Evolutionary conservation across 2,329 filamentous ascomycete species (phyloP).

Genomic region (Coniosporium tulheliwenetii): DNA sequence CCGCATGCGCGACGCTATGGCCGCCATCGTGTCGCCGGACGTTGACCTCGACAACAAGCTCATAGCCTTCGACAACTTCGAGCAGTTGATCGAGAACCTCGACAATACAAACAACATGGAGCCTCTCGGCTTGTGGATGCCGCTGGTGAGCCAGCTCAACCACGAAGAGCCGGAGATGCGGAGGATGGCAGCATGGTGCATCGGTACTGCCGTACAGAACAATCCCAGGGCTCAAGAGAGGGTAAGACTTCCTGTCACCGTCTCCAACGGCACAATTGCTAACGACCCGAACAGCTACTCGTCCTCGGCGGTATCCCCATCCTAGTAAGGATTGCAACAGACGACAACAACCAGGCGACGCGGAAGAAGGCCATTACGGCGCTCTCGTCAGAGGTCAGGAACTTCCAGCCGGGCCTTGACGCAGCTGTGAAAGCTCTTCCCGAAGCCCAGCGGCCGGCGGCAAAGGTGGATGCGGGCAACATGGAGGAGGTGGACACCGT

Average conservation of each 20-base stretch:
- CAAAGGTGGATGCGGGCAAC: constrained; percentile 60
- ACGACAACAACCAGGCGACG: constrained; percentile 45
- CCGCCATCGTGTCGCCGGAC: constrained; percentile 49
- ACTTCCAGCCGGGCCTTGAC: constrained; percentile 66
- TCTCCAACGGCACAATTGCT: constrained; percentile 3
- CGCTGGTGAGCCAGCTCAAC: constrained; percentile 54
- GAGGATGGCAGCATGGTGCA: constrained; percentile 82
- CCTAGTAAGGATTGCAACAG: constrained; percentile 49
- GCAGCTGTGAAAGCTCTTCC: constrained; percentile 52
- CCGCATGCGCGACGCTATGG: constrained; percentile 76
- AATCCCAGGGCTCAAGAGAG: constrained; percentile 74
- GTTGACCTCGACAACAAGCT: constrained; percentile 60
- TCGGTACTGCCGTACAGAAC: constrained; percentile 92
- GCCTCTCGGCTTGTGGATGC: constrained; percentile 64
- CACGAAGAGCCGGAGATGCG: constrained; percentile 57
- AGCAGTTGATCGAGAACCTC: constrained; percentile 78
- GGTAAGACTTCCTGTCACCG: constrained; percentile 19
- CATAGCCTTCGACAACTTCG: constrained; percentile 84
- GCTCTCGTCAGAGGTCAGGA: constrained; percentile 70
- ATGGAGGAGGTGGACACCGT: constrained; percentile 66
- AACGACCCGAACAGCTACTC: constrained; percentile 25
- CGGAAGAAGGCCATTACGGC: constrained; percentile 82
- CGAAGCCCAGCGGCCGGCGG: constrained; percentile 39
- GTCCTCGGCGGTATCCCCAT: constrained; percentile 50
- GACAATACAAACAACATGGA: constrained; percentile 96